A percentile compares a stretch with the other conserved stretches of the same genome.
These are phyloP conservation scores for Cercospora sesami DNA, from an alignment of 2,329 filamentous ascomycete genomes.

Conservation along the genomic window DNA sequence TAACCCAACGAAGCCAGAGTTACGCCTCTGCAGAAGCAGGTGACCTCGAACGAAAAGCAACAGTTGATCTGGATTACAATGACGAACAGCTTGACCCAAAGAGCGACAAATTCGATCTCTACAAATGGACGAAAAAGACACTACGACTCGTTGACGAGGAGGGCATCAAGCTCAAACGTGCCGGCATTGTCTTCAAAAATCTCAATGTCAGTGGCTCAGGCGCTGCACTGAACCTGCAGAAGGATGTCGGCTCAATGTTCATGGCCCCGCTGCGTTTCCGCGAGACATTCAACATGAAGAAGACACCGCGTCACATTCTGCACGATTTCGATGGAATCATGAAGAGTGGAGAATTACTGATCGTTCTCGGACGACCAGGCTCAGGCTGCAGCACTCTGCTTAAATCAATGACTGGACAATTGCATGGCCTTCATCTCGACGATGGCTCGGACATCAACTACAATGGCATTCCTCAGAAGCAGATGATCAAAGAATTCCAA, in stretches of 20 bases:
- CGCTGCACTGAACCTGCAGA: slow-evolving; percentile 66
- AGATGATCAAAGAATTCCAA: slow-evolving; percentile 51
- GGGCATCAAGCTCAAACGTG: slow-evolving; percentile 54
- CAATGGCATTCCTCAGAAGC: slow-evolving; percentile 53
- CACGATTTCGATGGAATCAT: slow-evolving; percentile 56
- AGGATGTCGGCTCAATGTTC: slow-evolving; percentile 63
- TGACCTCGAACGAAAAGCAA: slow-evolving; percentile 32
- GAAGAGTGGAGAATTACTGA: slow-evolving; percentile 51
- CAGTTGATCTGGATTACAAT: slow-evolving; percentile 42
- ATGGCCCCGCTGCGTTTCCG: slow-evolving; percentile 58
- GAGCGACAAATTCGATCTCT: slow-evolving; percentile 54
- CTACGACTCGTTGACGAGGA: slow-evolving; percentile 56
- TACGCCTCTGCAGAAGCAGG: slow-evolving; percentile 9
- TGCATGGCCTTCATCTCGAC: slow-evolving; percentile 58
- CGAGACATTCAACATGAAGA: slow-evolving; percentile 55
- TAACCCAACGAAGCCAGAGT: slow-evolving; percentile 19
- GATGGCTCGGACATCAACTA: slow-evolving; percentile 59
- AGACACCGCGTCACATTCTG: slow-evolving; percentile 57
- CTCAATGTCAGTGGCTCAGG: slow-evolving; percentile 68
- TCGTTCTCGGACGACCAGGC: slow-evolving; percentile 52
- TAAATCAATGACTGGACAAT: slow-evolving; percentile 62
- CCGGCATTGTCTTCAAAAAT: slow-evolving; percentile 65
- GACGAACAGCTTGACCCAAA: slow-evolving; percentile 56
- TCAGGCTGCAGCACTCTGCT: slow-evolving; percentile 66
- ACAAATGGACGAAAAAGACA: slow-evolving; percentile 54